phyloP scores from a whole-genome alignment of 306 rosid species.

The Pyrus communis region DNA sequence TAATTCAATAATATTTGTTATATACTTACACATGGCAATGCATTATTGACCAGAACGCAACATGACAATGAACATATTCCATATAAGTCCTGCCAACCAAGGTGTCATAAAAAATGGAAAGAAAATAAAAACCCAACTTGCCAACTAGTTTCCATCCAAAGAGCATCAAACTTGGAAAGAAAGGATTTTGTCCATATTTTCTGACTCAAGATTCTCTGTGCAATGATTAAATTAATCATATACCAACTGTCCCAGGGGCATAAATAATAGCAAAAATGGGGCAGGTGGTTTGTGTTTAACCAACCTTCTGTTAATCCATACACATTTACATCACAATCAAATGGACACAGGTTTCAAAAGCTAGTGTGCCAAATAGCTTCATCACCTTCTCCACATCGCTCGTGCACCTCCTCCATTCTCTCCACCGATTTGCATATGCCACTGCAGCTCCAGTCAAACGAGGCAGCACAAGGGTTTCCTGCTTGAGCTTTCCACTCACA shows the following conservation, averaged over 20 bases:
- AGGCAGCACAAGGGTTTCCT: conserved; percentile 51
- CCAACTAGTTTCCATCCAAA: not conserved
- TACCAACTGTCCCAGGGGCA: conserved; percentile 30
- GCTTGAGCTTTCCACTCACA: conserved; percentile 66
- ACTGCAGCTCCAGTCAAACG: conserved; percentile 63
- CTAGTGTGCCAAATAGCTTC: conserved; percentile 57
- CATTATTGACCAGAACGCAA: too few species aligned
- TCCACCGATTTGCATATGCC: conserved; percentile 64
- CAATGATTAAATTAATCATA: conserved; percentile 26
- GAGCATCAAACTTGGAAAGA: not conserved
- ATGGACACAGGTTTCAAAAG: conserved; percentile 21
- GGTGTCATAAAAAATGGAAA: not conserved
- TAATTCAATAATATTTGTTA: too few species aligned
- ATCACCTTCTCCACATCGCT: conserved; percentile 53
- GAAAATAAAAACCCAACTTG: not conserved
- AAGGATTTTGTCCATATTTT: not conserved
- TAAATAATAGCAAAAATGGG: conserved; percentile 31
- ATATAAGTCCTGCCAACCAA: not conserved
- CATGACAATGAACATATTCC: not conserved
- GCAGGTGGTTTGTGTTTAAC: conserved; percentile 19
- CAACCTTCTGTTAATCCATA: not conserved
- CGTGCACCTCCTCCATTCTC: conserved; percentile 58
- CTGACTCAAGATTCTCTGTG: not conserved
- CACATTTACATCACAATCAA: conserved; percentile 19
- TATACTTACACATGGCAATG: too few species aligned